Evolutionary conservation across 305 asterid genomes (phyloP), one percentile per base, ranked within the genome.

Genomic region (Plantago coronopus): DNA sequence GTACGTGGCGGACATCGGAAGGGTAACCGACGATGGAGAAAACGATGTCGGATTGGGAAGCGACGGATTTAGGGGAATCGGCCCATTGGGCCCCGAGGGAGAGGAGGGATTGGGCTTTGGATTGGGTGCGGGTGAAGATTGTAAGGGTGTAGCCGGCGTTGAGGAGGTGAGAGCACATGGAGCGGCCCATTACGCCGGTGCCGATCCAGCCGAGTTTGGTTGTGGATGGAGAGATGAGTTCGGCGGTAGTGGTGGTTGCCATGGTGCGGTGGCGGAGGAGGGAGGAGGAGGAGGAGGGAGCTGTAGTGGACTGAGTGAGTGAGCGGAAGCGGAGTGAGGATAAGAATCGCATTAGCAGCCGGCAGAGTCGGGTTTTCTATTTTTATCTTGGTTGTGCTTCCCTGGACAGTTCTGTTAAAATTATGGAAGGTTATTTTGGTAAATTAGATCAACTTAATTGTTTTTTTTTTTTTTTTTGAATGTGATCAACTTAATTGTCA

Each of bases 1-100:
- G 61, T 72, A 91, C 96, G 70, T 86, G 89, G 78, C 96, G 97
- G 67, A 88, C 95, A 78, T 88, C 97, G 62, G 96, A 84, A 54
- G 98, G 98, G 84, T 83, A 88, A 10, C 95, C 97, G 69, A 88
- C 95, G 68, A 86, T 91, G 74, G 98, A 83, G 80, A 91, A 85
- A 14, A 91, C 84, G 77, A 91, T 79, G 79, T 88, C 94, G 73
- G 91, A 83, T 65, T 80, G 84, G 62, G 96, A 70, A 56, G 97
- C 95, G 47, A 91, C 65, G 71, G 86, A 59, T 66, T 78, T 80
- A 16, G 98, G 95, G 18, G 97, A 80, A 25, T 74, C 77, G 4
- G 86, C 88, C 98, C 97, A 88, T 57, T 59, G 81, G 43, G 98
- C 97, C 3, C 98, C 98, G 77, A 69, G 61, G 57, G 95, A 83